Percentiles rank a stretch among this genome's conserved stretches.
These are phyloP conservation scores for Paracorniculantispora psalliotae DNA, from an alignment of 2,329 filamentous ascomycete species.

Conservation along the genomic window DNA sequence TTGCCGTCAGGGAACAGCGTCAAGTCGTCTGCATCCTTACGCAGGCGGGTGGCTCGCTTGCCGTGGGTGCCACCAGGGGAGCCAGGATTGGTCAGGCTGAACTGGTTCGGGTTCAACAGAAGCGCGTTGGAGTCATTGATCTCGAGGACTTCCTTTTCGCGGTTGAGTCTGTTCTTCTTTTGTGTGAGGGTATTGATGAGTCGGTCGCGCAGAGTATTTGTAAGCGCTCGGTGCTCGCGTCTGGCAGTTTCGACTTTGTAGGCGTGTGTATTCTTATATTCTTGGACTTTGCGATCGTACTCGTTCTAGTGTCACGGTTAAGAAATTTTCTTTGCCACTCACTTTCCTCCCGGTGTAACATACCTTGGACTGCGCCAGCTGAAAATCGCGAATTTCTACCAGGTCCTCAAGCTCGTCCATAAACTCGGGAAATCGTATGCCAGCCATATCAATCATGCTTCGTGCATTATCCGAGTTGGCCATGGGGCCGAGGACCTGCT, in stretches of 20 bases:
- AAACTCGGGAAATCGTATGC: slow-evolving; percentile 80
- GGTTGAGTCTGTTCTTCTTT: slow-evolving; percentile 59
- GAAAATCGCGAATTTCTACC: slow-evolving; percentile 80
- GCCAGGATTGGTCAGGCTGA: slow-evolving; percentile 58
- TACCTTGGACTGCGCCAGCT: slow-evolving; percentile 78
- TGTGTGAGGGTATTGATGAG: slow-evolving; percentile 60
- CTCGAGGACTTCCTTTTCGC: slow-evolving; percentile 64
- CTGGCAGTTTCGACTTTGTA: slow-evolving; percentile 60
- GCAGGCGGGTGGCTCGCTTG: slow-evolving; percentile 58
- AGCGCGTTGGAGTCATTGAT: slow-evolving; percentile 62
- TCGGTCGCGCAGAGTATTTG: slow-evolving; percentile 59
- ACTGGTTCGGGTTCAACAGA: slow-evolving; percentile 63
- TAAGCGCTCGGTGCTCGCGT: slow-evolving; percentile 55
- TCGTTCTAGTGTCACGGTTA: slow-evolving; percentile 49
- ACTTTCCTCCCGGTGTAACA: slow-evolving; percentile 23
- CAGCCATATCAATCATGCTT: slow-evolving; percentile 67
- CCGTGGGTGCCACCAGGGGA: slow-evolving; percentile 59
- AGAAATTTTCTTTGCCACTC: slow-evolving; percentile 3
- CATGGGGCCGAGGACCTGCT: slow-evolving; percentile 38
- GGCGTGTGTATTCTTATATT: slow-evolving; percentile 54
- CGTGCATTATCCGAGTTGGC: slow-evolving; percentile 40
- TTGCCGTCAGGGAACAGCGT: slow-evolving; percentile 50
- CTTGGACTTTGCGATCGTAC: slow-evolving; percentile 56
- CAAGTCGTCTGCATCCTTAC: slow-evolving; percentile 56
- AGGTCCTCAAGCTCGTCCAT: slow-evolving; percentile 81